Conservation (phyloP, 2,329 filamentous ascomycete species). For the Gliomastix tumulicola region DNA sequence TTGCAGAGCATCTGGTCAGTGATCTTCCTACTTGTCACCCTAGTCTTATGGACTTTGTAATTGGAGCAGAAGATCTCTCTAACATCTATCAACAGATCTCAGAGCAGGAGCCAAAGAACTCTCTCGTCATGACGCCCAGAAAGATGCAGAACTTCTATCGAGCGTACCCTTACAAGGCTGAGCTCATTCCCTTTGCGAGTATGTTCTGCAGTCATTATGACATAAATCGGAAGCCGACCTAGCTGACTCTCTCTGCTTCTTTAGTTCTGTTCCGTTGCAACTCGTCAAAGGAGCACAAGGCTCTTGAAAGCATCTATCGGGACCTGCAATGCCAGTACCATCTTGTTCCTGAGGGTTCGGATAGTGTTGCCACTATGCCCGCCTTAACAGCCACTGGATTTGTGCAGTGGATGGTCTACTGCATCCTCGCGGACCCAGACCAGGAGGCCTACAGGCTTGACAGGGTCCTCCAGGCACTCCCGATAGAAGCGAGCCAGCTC, state of each 20-base stretch:
- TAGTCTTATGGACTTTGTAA: too few species aligned
- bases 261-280: background rate
- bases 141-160: background rate
- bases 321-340: conserved; percentile 53
- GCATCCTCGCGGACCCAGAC: conserved; percentile 71
- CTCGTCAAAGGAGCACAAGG: background rate
- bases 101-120: background rate
- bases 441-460: conserved; percentile 65
- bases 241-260: background rate
- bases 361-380: conserved; percentile 51
- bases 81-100: background rate
- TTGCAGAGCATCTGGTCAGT: background rate
- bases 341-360: conserved; percentile 47
- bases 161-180: background rate
- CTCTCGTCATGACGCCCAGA: background rate
- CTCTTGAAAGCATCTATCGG: background rate
- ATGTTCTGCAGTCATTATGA: background rate
- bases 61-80: background rate
- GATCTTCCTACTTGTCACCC: too few species aligned
- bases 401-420: conserved; percentile 62
- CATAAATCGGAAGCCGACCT: too few species aligned
- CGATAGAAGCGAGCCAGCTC: too few species aligned
- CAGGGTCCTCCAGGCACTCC: conserved; percentile 61
- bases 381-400: conserved; percentile 63
- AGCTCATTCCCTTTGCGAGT: background rate